Evolutionary conservation across 495 filamentous ascomycete species (phyloP).

Genomic region (Evernia prunastri): DNA sequence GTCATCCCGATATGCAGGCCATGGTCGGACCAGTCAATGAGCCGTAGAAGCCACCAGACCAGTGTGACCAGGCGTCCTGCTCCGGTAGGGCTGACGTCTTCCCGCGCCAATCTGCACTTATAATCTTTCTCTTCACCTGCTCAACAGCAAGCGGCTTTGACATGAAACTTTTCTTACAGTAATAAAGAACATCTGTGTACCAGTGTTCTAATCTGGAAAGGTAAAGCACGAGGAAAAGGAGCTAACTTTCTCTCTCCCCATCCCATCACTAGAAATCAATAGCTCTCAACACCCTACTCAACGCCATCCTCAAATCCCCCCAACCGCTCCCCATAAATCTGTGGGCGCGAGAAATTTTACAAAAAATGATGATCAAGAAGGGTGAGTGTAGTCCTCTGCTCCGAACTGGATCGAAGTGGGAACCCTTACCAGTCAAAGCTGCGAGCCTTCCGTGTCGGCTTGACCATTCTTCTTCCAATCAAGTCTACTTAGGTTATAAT

Average conservation of each 20-base stretch:
- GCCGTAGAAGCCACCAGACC: neutral
- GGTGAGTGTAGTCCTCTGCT: neutral
- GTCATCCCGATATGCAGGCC: no score
- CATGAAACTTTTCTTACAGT: neutral
- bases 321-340: neutral
- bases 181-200: slow-evolving; percentile 1
- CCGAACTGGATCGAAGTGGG: neutral
- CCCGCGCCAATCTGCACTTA: neutral
- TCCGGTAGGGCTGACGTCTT: neutral
- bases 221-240: neutral
- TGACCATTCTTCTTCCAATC: slow-evolving; percentile 3
- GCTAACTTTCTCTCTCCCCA: neutral
- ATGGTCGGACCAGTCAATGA: slow-evolving; percentile 3
- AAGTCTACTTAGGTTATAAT: neutral
- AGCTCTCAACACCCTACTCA: neutral
- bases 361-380: neutral
- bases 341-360: neutral
- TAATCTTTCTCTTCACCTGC: neutral
- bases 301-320: neutral
- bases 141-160: no score
- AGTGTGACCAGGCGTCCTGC: neutral
- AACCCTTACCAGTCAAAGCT: slow-evolving; percentile 1
- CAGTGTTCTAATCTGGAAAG: slow-evolving; percentile 4
- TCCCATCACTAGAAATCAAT: neutral
- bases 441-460: slow-evolving; percentile 1